phyloP scores from a whole-genome alignment of 139 green algal species.

The Nannochloris sp. region DNA sequence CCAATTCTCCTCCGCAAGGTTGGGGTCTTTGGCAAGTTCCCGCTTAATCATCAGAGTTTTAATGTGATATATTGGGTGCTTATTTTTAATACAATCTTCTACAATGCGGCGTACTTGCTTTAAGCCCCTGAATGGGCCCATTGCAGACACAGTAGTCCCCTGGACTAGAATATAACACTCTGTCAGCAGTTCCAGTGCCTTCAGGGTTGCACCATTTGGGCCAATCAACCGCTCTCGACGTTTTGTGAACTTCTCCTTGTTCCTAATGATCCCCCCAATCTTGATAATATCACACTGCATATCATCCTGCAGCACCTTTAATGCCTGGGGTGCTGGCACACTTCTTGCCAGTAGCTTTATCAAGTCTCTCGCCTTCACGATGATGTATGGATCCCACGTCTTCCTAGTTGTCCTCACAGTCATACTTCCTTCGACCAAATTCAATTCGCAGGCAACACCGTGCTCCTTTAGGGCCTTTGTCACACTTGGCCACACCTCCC shows the following conservation, averaged over 20 bases:
- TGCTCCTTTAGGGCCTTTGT: conserved; percentile 82
- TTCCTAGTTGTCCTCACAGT: conserved; percentile 95
- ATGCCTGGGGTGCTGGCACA: conserved; percentile 84
- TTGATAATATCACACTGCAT: conserved; percentile 99
- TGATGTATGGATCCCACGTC: conserved; percentile 96
- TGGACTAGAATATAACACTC: conserved; percentile 94
- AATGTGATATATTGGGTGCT: conserved; percentile 99
- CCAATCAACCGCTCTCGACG: conserved; percentile 89
- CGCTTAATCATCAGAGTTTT: conserved; percentile 98
- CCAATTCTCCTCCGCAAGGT: conserved; percentile 83
- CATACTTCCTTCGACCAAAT: conserved; percentile 96
- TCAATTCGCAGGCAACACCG: conserved; percentile 85
- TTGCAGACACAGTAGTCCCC: conserved; percentile 93
- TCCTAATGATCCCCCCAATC: conserved; percentile 86
- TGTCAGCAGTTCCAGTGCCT: conserved; percentile 96
- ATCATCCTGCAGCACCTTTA: conserved; percentile 90
- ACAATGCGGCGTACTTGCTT: conserved; percentile 88
- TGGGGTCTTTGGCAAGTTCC: conserved; percentile 90
- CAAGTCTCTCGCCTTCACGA: conserved; percentile 95
- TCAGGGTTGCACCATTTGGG: conserved; percentile 94
- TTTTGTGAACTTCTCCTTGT: conserved; percentile 98
- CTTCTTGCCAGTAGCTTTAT: conserved; percentile 96
- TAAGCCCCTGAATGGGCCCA: conserved; percentile 89
- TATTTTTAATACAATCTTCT: conserved; percentile 96
- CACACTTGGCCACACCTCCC: conserved; percentile 91